A percentile compares a stretch with the other conserved stretches of the same genome.
These are phyloP conservation scores for Aurantiochytrium sp. DNA, from an alignment of 108 stramenopile genomes.

Conservation along the genomic window DNA sequence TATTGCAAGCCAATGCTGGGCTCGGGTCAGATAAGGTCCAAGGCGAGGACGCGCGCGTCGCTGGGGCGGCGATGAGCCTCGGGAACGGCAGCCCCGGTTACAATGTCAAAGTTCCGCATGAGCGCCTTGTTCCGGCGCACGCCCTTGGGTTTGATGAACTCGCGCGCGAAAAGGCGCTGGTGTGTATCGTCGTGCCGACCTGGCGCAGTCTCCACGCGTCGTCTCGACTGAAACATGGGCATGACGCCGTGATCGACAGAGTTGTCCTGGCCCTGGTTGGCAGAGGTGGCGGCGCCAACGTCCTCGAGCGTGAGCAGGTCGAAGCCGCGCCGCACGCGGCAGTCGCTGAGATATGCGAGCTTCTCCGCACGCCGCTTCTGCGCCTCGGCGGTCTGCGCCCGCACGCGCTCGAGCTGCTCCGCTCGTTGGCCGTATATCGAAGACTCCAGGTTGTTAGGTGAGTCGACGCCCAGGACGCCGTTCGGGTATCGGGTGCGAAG, in stretches of 20 bases:
- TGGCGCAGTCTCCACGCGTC: neutral
- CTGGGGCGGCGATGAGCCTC: neutral
- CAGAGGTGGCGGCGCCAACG: too few species aligned
- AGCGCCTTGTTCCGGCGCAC: neutral
- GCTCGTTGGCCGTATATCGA: neutral
- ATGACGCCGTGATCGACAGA: neutral
- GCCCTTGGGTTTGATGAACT: neutral
- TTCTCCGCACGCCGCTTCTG: neutral
- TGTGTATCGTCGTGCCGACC: neutral
- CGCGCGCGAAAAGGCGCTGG: slow-evolving; percentile 13
- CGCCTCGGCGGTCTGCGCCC: neutral
- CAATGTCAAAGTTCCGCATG: neutral
- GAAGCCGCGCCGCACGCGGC: neutral
- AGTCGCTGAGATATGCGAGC: neutral
- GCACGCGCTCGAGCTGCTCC: neutral
- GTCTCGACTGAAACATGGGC: neutral
- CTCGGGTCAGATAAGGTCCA: neutral
- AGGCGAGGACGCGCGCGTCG: neutral
- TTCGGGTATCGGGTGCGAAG: neutral
- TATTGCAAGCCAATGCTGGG: too few species aligned
- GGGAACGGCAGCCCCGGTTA: neutral
- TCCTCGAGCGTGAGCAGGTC: neutral
- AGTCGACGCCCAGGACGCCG: slow-evolving; percentile 15
- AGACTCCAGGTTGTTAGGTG: neutral
- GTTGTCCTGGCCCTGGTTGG: too few species aligned